Base-by-base conservation (phyloP, 2,329 filamentous ascomycete genomes). In the Arthrocladium fulminans region DNA sequence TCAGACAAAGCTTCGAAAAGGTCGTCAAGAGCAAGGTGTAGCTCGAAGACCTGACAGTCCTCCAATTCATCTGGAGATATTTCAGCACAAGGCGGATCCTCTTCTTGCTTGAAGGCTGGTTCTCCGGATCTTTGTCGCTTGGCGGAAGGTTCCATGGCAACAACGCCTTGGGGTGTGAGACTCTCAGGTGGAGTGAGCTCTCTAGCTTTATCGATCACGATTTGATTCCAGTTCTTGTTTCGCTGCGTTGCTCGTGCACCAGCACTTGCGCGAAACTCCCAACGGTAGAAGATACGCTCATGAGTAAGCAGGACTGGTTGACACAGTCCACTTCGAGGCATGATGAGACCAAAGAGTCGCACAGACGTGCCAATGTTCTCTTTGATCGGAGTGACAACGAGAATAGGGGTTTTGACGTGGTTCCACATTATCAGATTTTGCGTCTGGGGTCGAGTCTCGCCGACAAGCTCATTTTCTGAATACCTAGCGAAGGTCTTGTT, bases 211-310 rank as follows among this genome's bases (percentile, higher is more conserved):
- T 47, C 44, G 19, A 47, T 39, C 22, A 47, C 35, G n/a, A 47
- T 24, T 19, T 47, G 44, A 34, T 47, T 47, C 44, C 44, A 47
- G 34, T 47, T 47, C 32, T 47, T 47, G 44, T 47, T 47, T 37
- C 44, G 32, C n/a, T 47, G 44, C 15, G 34, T 15, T 23, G 30
- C 6, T 2, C 44, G 44, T 9, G 44, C 32, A 15, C 44, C 44
- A 19, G 44, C 44, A 39, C 44, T 47, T 32, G 44, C 44, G 10
- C 44, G 44, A 20, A 38, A 47, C 13, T 47, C 44, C 44, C 44
- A 47, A 27, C 44, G 32, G 32, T 47, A 47, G 23, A 47, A 47
- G 17, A 47, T 47, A 3, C 44, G 44, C 23, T 47, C 44, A 23
- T 47, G 44, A n/a, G 44, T 47, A 24, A 47, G 20, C 9, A 47